Percentiles rank a stretch among this genome's conserved stretches.
Conservation (phyloP, 129 eudicot genomes). For the Centaurea solstitialis region DNA sequence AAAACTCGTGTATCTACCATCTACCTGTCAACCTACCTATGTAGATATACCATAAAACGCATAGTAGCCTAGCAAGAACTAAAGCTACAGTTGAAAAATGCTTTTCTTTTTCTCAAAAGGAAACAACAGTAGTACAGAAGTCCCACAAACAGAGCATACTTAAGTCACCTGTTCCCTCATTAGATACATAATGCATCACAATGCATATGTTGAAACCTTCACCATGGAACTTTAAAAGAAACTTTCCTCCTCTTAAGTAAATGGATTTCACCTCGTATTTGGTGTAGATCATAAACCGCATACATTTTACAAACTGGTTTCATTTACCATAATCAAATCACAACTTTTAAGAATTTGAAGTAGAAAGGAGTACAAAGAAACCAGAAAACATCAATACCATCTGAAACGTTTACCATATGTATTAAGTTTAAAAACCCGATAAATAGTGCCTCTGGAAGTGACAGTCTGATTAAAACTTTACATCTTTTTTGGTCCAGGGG, state of each 20-base stretch:
- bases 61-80: neutral
- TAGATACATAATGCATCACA: neutral
- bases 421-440: too few species aligned
- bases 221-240: neutral
- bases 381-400: too few species aligned
- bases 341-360: neutral
- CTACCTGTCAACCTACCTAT: neutral
- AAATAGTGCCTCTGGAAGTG: too few species aligned
- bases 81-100: neutral
- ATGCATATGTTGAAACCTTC: neutral
- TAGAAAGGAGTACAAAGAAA: too few species aligned
- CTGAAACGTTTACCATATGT: too few species aligned
- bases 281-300: neutral
- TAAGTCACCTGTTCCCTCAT: neutral
- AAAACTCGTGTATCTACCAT: neutral
- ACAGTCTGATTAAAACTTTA: too few species aligned
- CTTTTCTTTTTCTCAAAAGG: neutral
- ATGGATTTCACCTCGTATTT: neutral
- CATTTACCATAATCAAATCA: neutral
- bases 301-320: neutral
- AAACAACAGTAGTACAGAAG: neutral
- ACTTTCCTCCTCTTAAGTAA: neutral
- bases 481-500: too few species aligned
- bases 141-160: neutral
- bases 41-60: neutral